Base-by-base conservation (phyloP, 208 protist genomes). In the Leishmania tropica region DNA sequence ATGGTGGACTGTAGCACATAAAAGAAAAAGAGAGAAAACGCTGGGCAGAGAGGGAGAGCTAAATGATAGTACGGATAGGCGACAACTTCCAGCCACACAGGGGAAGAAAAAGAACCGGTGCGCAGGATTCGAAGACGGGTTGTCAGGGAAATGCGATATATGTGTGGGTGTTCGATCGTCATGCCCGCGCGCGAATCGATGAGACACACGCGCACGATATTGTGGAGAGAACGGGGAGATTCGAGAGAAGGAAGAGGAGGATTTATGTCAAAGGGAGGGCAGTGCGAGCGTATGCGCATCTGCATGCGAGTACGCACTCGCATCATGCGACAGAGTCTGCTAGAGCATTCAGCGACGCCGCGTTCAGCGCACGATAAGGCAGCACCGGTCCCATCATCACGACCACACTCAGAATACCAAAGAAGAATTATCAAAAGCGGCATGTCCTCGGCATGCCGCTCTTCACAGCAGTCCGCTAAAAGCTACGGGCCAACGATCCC, bases 31-130 rank as follows among this genome's bases (percentile, higher is more conserved):
- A 45, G 42, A 45, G 42, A 45, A 45, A 45, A 45, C 0, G 0
- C 42, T 7, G 5, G 42, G 42, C 42, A 45, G 0, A 45, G 42
- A 45, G 15, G 15, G 62, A 68, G 3, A 21, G 15, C 28, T 68
- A 73, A 73, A 73, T 51, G 68, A 73, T 51, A 0, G 24, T 13
- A 73, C 40, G 68, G 68, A 73, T 73, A 48, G 45, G 68, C 68
- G 19, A 48, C 31, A 42, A 48, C 68, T 68, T 37, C 4, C 11
- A 13, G 13, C 56, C 5, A 3, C 62, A 15, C 28, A 7, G 2
- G 15, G 31, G 40, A 68, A 42, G 7, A 51, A 42, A 11, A 15
- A 65, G 56, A 54, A 0, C 31, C 15, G 2, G 3, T 7, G 75
- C 8, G 17, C 56, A 62, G 56, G 56, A 62, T 62, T n/a, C 28